Percentiles rank a stretch among this genome's conserved stretches.
phyloP scores from a whole-genome alignment of 108 stramenopile genomes.

The Nitzschia sp. region DNA sequence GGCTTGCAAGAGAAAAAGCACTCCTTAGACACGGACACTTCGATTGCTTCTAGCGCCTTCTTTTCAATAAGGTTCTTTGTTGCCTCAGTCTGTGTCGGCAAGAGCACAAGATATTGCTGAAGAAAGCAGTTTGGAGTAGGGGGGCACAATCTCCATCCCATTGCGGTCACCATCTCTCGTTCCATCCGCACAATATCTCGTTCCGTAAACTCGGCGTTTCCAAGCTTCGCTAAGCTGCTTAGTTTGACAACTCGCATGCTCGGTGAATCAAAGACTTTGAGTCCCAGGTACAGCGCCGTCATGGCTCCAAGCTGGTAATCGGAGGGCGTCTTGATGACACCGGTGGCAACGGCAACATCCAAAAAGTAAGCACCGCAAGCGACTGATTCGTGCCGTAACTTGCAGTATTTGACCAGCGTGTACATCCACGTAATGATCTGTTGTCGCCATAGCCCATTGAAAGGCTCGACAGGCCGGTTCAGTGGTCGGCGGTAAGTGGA shows the following conservation, averaged over 20 bases:
- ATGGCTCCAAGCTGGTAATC: slow-evolving; percentile 32
- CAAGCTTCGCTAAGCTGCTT: slow-evolving; percentile 24
- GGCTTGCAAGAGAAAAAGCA: slow-evolving; percentile 11
- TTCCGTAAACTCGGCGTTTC: slow-evolving; percentile 23
- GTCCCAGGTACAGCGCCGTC: slow-evolving; percentile 25
- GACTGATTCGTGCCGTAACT: slow-evolving; percentile 21
- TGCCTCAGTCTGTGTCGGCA: slow-evolving; percentile 5
- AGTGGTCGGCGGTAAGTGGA: slow-evolving; percentile 20
- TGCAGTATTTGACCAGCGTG: slow-evolving; percentile 29
- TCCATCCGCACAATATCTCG: slow-evolving; percentile 31
- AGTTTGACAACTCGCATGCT: slow-evolving; percentile 15
- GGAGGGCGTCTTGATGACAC: slow-evolving; percentile 8
- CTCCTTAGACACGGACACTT: slow-evolving; percentile 18
- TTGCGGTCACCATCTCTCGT: slow-evolving; percentile 9
- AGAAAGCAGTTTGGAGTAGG: slow-evolving; percentile 32
- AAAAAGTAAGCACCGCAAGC: slow-evolving; percentile 24
- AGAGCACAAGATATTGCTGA: slow-evolving; percentile 22
- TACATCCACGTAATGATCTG: slow-evolving; percentile 40
- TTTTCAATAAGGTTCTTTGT: background rate
- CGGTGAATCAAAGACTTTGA: slow-evolving; percentile 32
- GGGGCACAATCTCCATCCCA: slow-evolving; percentile 25
- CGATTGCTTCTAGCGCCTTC: slow-evolving; percentile 16
- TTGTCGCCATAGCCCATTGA: slow-evolving; percentile 29
- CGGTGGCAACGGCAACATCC: slow-evolving; percentile 13
- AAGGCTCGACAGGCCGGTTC: slow-evolving; percentile 12